Conservation (phyloP, 192 early-diverging fungal species). For the Coemansia sp. region DNA sequence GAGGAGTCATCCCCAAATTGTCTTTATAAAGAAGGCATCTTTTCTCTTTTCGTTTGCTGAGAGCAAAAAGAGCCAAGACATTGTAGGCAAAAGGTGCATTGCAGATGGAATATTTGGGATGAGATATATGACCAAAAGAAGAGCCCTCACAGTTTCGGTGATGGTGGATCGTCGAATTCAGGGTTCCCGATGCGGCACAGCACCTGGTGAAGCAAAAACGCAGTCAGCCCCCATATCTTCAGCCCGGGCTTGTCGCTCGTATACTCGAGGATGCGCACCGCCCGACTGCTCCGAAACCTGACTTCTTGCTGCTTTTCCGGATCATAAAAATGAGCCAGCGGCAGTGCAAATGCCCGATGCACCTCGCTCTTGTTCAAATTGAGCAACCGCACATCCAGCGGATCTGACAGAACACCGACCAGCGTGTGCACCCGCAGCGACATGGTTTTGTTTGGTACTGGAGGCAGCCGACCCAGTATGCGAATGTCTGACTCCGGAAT, state of each 20-base stretch:
- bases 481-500: conserved; percentile 50
- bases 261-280: conserved; percentile 62
- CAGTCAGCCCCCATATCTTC: conserved; percentile 79
- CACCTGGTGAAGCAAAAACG: conserved; percentile 68
- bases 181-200: conserved; percentile 22
- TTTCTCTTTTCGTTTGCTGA: too few relatives aligned
- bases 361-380: conserved; percentile 69
- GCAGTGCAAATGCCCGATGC: conserved; percentile 63
- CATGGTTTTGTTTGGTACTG: conserved; percentile 61
- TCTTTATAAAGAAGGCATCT: too few relatives aligned
- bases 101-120: too few relatives aligned
- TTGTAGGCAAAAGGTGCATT: too few relatives aligned
- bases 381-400: conserved; percentile 48
- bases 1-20: not conserved
- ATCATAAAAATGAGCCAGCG: conserved; percentile 64
- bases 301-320: conserved; percentile 38
- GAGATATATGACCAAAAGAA: too few relatives aligned
- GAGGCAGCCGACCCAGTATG: conserved; percentile 62
- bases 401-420: conserved; percentile 57
- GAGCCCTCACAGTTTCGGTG: too few relatives aligned
- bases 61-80: too few relatives aligned
- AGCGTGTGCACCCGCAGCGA: conserved; percentile 63
- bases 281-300: conserved; percentile 56
- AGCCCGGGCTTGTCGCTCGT: conserved; percentile 52
- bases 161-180: conserved; percentile 5